These are phyloP conservation scores for Aphanomyces astaci DNA, from an alignment of 352 stramenopile species.

Conservation along the genomic window DNA sequence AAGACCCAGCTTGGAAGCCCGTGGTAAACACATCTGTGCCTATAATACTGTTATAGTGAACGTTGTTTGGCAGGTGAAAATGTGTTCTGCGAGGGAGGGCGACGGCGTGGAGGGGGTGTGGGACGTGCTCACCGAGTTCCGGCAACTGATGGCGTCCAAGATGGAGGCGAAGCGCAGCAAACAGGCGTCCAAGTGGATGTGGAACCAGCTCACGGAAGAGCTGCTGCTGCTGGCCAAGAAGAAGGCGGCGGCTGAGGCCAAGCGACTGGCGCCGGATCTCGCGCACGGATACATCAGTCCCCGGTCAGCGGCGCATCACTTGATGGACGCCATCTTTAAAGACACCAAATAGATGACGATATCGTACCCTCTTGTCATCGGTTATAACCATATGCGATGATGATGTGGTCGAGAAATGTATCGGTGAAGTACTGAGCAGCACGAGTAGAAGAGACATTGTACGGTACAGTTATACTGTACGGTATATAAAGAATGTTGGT, in stretches of 20 bases:
- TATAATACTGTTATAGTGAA: no score
- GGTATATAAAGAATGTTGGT: no score
- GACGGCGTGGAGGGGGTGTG: conserved; percentile 68
- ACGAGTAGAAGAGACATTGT: no score
- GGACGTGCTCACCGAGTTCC: conserved; percentile 53
- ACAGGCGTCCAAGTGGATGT: conserved; percentile 77
- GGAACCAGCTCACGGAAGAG: conserved; percentile 69
- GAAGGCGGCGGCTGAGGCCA: conserved; percentile 39
- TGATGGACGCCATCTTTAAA: conserved; percentile 32
- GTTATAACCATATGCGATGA: no score
- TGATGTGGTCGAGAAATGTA: no score
- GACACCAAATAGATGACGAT: not conserved
- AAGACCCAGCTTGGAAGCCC: conserved; percentile 74
- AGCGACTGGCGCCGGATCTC: conserved; percentile 54
- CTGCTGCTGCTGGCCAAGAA: conserved; percentile 55
- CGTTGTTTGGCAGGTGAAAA: conserved; percentile 39
- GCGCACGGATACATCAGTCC: conserved; percentile 57
- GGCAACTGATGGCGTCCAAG: conserved; percentile 53
- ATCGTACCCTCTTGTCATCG: no score
- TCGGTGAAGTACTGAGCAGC: no score
- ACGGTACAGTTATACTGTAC: no score
- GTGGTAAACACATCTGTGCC: no score
- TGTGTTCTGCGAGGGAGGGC: conserved; percentile 58
- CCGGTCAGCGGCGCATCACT: conserved; percentile 44
- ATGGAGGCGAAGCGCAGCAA: conserved; percentile 57